Evolutionary conservation across 2,329 filamentous ascomycete genomes (phyloP), one percentile per base, ranked within the genome.

Genomic region (Corniculantispora saksenae): DNA sequence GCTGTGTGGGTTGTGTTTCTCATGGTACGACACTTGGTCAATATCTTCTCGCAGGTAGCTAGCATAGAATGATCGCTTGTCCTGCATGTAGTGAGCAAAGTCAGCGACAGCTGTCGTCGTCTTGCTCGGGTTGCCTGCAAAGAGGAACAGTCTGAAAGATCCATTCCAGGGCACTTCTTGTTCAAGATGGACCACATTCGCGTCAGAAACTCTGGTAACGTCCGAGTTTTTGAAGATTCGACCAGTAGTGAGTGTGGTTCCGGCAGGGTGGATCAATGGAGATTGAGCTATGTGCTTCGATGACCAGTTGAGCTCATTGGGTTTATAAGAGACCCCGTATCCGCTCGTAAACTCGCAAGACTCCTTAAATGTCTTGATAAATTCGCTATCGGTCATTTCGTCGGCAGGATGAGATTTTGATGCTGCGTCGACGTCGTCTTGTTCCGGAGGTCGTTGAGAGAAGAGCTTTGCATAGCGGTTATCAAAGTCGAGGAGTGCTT

Each of bases 271-370:
- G 74, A 95, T 90, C 65, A 93, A 79, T 13, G 84, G 78, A 21
- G 91, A 92, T 72, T 90, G 83, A 17, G 90, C 91, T 1, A 87
- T 83, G 77, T 97, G 93, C 3, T 81, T 80, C 0, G 86, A 77
- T 12, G 90, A 91, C 92, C 93, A 97, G 80, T 97, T 97, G 78
- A 97, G 84, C 35, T 86, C 79, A 78, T 97, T 97, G 62, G 91
- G 84, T 69, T 89, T 85, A 80, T 97, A 97, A 35, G 89, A 90
- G 25, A 97, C 93, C 66, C 94, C 94, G 75, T 97, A 97, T 65
- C 94, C 94, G 69, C 91, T 93, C 13, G 93, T 97, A 77, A 97
- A 97, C 73, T 95, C 93, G 81, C 93, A 97, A 35, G 89, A 88
- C 65, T 92, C 91, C 76, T 97, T 97, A 83, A 97, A 97, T 0